A percentile compares a stretch with the other conserved stretches of the same genome.
phyloP scores from a whole-genome alignment of 1,284 basidiomycete species.

The Leccinum griseonigrum region DNA sequence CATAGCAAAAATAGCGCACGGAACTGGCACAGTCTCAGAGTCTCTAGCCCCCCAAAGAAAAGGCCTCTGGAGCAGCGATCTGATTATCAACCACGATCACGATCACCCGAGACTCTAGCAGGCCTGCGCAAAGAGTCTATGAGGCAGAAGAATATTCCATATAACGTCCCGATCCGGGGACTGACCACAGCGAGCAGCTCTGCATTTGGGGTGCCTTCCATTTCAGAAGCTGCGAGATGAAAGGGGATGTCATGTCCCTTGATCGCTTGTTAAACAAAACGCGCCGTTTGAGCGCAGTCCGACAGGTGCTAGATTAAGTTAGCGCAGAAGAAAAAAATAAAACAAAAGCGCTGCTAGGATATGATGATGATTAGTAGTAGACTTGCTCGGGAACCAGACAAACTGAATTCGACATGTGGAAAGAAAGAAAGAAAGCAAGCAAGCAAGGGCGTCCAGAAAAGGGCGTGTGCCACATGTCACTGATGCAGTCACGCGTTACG shows the following conservation, averaged over 20 bases:
- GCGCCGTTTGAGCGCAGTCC: constrained; percentile 29
- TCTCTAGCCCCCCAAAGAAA: constrained; percentile 6
- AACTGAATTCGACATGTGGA: background rate
- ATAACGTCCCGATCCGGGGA: constrained; percentile 9
- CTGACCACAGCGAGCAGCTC: constrained; percentile 13
- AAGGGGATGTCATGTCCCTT: constrained; percentile 32
- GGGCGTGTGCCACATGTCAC: background rate
- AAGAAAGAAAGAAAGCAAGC: background rate
- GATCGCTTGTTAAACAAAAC: constrained; percentile 25
- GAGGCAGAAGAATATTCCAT: constrained; percentile 19
- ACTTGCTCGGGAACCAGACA: constrained; percentile 2
- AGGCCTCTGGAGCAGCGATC: background rate
- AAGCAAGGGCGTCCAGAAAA: background rate
- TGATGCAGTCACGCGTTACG: constrained; percentile 18
- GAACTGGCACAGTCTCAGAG: background rate
- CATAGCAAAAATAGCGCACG: constrained; percentile 16
- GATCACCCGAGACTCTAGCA: background rate
- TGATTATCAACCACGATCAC: constrained; percentile 13
- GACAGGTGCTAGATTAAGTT: constrained; percentile 12
- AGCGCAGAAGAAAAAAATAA: background rate
- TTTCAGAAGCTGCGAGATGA: constrained; percentile 33
- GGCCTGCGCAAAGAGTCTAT: constrained; percentile 12
- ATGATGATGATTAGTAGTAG: constrained; percentile 5
- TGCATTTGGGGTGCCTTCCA: constrained; percentile 28
- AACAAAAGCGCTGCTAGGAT: background rate